Evolutionary conservation across 306 rosid species (phyloP), one percentile per base, ranked within the genome.

Genomic region (Adenanthera pavonina): DNA sequence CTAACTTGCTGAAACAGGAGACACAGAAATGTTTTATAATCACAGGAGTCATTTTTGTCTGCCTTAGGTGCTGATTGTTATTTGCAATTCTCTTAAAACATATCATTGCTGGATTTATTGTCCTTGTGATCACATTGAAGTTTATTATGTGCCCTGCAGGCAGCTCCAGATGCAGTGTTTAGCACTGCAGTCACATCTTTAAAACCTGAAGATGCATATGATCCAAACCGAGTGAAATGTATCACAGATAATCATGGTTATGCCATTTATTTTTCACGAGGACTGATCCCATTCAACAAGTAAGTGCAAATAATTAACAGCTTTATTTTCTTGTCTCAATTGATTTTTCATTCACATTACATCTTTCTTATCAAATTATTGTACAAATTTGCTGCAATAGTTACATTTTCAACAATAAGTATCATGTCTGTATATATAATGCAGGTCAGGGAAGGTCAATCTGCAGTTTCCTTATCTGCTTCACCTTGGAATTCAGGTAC

Each of bases 161-260:
- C 90, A 74, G 81, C 98, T 73, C 99, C 99, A 36, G 98, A 95
- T 89, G 99, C 99, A 72, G 99, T 95, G 80, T 95, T 95, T 86
- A 93, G 99, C 88, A 95, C 99, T 46, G 98, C 99, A 16, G 98
- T 95, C 84, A 92, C 97, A 6, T 84, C 98, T 72, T 87, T 95
- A 82, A 91, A 91, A 79, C 89, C 94, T 33, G 98, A 92, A 89
- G 97, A 95, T 83, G 97, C 97, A 16, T 83, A 78, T 64, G 97
- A 95, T 83, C 90, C 96, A 46, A 95, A 95, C 84, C 91, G 98
- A 59, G 99, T 95, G 83, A 93, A 95, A 86, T 95, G 99, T 68
- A 94, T 95, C 51, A 81, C 92, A 46, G 94, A 93, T 75, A 88
- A 89, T 76, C 77, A 9, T 72, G 98, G 98, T 54, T 95, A 92